Evolutionary conservation across 1,284 basidiomycete species (phyloP).

Genomic region (Cryptococcus hybrid): DNA sequence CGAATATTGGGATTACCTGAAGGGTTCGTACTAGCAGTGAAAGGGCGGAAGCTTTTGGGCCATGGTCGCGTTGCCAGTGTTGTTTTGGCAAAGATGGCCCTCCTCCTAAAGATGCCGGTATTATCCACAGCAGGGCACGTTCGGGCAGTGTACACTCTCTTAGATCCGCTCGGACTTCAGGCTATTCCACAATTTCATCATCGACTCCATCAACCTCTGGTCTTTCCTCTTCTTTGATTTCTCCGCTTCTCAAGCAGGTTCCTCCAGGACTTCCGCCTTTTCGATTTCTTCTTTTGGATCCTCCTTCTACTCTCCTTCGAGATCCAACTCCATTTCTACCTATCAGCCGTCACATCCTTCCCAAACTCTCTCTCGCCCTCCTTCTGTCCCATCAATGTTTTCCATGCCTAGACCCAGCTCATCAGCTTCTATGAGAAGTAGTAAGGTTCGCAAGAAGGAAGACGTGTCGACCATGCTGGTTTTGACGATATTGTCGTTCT

Average conservation of each 20-base stretch:
- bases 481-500: conserved; percentile 66
- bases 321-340: conserved; percentile 17
- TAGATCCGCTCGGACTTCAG: background rate
- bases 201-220: background rate
- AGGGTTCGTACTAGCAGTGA: conserved; percentile 58
- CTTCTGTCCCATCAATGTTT: conserved; percentile 13
- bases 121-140: background rate
- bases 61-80: conserved; percentile 58
- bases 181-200: background rate
- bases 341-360: conserved; percentile 5
- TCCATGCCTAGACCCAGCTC: conserved; percentile 11
- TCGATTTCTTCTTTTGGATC: conserved; percentile 23
- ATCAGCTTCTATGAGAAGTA: conserved; percentile 5
- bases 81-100: background rate
- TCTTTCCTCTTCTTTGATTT: conserved; percentile 28
- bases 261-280: conserved; percentile 27
- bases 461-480: conserved; percentile 34
- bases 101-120: background rate
- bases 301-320: conserved; percentile 15
- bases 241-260: conserved; percentile 12
- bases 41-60: conserved; percentile 69
- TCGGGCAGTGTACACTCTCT: background rate
- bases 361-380: conserved; percentile 12
- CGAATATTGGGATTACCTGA: conserved; percentile 62
- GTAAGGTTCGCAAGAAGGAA: conserved; percentile 22